Conservation (phyloP, 176 grass and related monocot genomes). For the Raddia guianensis region DNA sequence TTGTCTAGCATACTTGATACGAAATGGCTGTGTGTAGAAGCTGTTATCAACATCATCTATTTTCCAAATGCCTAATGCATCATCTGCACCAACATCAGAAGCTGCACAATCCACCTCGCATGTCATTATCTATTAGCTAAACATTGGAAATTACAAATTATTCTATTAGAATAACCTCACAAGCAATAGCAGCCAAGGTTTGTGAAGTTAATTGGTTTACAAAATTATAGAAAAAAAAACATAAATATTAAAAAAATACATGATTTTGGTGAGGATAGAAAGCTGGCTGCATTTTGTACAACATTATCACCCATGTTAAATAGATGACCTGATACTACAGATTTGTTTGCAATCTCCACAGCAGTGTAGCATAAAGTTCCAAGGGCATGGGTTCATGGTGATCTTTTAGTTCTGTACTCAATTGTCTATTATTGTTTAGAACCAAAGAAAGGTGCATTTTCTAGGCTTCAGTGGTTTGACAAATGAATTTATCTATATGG, state of each 20-base stretch:
- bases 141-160: conserved; percentile 38
- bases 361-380: neutral
- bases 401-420: neutral
- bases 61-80: conserved; percentile 85
- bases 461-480: conserved; percentile 2
- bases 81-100: conserved; percentile 68
- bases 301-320: conserved; percentile 16
- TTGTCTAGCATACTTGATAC: conserved; percentile 96
- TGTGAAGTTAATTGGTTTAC: conserved; percentile 8
- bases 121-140: conserved; percentile 91
- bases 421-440: neutral
- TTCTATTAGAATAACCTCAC: conserved; percentile 15
- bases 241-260: neutral
- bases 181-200: conserved; percentile 16
- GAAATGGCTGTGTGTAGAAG: conserved; percentile 94
- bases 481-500: neutral
- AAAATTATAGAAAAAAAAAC: conserved; percentile 18
- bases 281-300: conserved; percentile 5
- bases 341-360: neutral
- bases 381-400: neutral
- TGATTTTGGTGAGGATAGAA: neutral
- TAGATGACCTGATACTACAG: neutral
- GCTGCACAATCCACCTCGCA: conserved; percentile 96
- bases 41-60: conserved; percentile 93
- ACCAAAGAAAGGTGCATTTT: conserved; percentile 1